Conservation (phyloP, 371 early-diverging fungal species). For the Aphelidium insulamus region DNA sequence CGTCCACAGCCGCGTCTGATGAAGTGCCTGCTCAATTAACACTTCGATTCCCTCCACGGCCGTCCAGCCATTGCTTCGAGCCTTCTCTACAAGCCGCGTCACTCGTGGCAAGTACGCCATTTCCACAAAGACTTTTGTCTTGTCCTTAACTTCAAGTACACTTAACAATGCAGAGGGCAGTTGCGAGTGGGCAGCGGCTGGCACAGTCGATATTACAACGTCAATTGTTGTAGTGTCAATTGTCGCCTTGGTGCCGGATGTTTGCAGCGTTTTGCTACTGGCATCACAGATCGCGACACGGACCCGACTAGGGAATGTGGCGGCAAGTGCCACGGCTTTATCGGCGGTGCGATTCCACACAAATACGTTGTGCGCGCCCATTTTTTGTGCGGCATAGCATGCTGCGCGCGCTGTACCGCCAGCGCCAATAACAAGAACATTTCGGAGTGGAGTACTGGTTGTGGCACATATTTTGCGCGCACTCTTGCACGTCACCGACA, state of each 20-base stretch:
- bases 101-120: conserved; percentile 79
- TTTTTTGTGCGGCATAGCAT: conserved; percentile 51
- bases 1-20: conserved; percentile 39
- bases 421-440: conserved; percentile 74
- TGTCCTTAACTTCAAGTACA: conserved; percentile 9
- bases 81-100: conserved; percentile 43
- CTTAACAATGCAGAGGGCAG: conserved; percentile 26
- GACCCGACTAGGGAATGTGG: conserved; percentile 32
- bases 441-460: no score
- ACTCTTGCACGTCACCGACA: no score
- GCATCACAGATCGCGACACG: conserved; percentile 12
- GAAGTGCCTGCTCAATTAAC: conserved; percentile 71
- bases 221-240: conserved; percentile 1
- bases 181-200: conserved; percentile 44
- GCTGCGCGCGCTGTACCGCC: conserved; percentile 91
- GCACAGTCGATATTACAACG: conserved; percentile 52
- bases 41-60: conserved; percentile 66
- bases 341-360: conserved; percentile 69
- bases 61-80: conserved; percentile 35
- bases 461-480: conserved; percentile 1
- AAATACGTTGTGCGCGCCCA: conserved; percentile 39
- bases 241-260: conserved; percentile 3
- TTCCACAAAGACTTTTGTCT: conserved; percentile 53
- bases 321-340: conserved; percentile 45
- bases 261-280: conserved; percentile 8